A percentile compares a stretch with the other conserved stretches of the same genome.
Evolutionary conservation across 2,329 filamentous ascomycete genomes (phyloP).

Genomic region (Hyphodiscus sp.): DNA sequence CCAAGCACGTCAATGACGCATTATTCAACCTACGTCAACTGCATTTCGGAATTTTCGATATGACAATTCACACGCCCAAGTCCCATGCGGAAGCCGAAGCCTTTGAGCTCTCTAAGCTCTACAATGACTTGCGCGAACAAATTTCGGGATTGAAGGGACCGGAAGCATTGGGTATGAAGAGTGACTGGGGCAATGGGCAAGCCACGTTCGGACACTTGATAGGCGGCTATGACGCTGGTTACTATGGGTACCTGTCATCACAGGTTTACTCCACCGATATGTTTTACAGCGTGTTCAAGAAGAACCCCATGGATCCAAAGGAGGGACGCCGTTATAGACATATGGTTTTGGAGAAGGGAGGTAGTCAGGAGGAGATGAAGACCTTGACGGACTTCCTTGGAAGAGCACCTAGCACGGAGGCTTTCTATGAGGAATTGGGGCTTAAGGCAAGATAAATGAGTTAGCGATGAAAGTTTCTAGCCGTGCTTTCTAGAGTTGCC

Average conservation of each 20-base stretch:
- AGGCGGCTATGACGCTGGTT: conserved; percentile 78
- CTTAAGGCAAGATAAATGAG: conserved; percentile 21
- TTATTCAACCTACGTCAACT: conserved; percentile 73
- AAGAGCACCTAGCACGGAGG: conserved; percentile 67
- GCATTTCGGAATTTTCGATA: conserved; percentile 78
- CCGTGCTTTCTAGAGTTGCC: neutral
- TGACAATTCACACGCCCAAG: conserved; percentile 68
- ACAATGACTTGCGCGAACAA: conserved; percentile 66
- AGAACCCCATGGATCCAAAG: conserved; percentile 68
- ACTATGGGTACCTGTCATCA: conserved; percentile 70
- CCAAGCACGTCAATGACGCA: conserved; percentile 75
- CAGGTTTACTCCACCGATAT: conserved; percentile 81
- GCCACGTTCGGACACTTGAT: conserved; percentile 79
- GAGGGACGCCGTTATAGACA: conserved; percentile 72
- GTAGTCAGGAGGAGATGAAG: conserved; percentile 74
- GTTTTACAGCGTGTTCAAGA: conserved; percentile 75
- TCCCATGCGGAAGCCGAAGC: conserved; percentile 63
- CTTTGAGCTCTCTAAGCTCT: conserved; percentile 58
- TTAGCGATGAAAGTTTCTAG: neutral
- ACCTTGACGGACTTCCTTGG: conserved; percentile 74
- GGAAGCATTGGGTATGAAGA: conserved; percentile 51
- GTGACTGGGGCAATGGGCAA: conserved; percentile 66
- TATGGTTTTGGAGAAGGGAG: conserved; percentile 71
- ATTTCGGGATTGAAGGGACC: conserved; percentile 71
- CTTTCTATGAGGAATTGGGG: conserved; percentile 75